These are phyloP conservation scores for Chlorella sp. DNA, from an alignment of 139 green algal species.

Conservation along the genomic window DNA sequence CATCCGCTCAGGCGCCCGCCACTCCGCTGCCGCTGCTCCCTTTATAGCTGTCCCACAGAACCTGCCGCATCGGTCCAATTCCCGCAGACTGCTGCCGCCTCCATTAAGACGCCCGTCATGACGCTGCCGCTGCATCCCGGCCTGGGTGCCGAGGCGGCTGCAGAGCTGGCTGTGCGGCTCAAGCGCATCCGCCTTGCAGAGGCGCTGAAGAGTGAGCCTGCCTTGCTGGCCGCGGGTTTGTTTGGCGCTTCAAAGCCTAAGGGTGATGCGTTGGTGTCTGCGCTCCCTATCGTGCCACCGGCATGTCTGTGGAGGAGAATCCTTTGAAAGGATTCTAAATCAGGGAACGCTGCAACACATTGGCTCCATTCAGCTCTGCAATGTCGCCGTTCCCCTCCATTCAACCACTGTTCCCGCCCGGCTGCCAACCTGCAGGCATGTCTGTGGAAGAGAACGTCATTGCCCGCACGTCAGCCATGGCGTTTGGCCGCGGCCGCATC, in stretches of 20 bases:
- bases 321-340: neutral
- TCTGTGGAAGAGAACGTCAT: constrained; percentile 71
- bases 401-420: too few species aligned
- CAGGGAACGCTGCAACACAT: too few species aligned
- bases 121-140: constrained; percentile 76
- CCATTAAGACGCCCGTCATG: constrained; percentile 95
- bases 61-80: too few species aligned
- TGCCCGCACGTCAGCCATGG: constrained; percentile 16
- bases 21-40: too few species aligned
- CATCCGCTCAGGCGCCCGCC: too few species aligned
- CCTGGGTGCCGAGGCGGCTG: neutral
- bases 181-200: constrained; percentile 87
- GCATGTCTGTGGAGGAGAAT: neutral
- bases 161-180: constrained; percentile 76
- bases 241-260: too few species aligned
- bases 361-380: too few species aligned
- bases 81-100: constrained; percentile 69
- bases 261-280: too few species aligned
- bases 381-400: too few species aligned
- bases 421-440: constrained; percentile 45
- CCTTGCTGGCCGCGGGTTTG: neutral
- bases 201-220: constrained; percentile 45
- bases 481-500: constrained; percentile 34
- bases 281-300: too few species aligned
- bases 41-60: too few species aligned